Base-by-base conservation (phyloP, 345 rosid genomes). In the Excoecaria cochinchinensis region DNA sequence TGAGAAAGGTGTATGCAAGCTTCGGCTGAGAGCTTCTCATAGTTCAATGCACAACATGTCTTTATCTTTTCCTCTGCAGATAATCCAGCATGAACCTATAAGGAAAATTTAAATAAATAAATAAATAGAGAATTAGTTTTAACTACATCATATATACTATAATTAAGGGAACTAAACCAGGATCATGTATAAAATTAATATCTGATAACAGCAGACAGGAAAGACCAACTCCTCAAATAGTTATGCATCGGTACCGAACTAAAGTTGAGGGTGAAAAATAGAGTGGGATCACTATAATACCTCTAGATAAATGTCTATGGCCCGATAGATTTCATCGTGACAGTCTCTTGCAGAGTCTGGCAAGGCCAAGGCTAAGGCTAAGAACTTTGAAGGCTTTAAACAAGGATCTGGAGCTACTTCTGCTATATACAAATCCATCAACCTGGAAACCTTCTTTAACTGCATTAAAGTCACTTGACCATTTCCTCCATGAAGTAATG, bases 381-480 rank as follows among this genome's bases (percentile, higher is more conserved):
- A 69, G 79, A 93, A 91, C 87, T 89, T 95, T 0, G 93, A 86
- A 22, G 90, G 76, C 78, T 84, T 93, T 69, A 93, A 73, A 72
- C 82, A 87, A 69, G 90, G 99, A 83, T 95, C 99, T 4, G 99
- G 93, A 42, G 99, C 96, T 76, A 95, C 98, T 83, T 95, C 98
- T 48, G 90, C 88, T 73, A 90, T 73, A 76, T 93, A 95, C 76
- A 82, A 83, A 81, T 95, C 99, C 80, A 93, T 80, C 87, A 95
- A 87, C 69, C 83, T 62, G 17, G 88, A 82, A 25, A 91, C 97
- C 82, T 90, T 95, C 81, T 77, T 85, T 82, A 87, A 21, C 21
- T 66, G 82, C 72, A 52, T 25, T 17, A 75, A 53, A 58, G 82
- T 82, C 22, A 57, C 65, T 73, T 64, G 80, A 64, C 69, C 15